These are phyloP conservation scores for Truncatella angustata DNA, from an alignment of 2,329 filamentous ascomycete species.

Conservation along the genomic window DNA sequence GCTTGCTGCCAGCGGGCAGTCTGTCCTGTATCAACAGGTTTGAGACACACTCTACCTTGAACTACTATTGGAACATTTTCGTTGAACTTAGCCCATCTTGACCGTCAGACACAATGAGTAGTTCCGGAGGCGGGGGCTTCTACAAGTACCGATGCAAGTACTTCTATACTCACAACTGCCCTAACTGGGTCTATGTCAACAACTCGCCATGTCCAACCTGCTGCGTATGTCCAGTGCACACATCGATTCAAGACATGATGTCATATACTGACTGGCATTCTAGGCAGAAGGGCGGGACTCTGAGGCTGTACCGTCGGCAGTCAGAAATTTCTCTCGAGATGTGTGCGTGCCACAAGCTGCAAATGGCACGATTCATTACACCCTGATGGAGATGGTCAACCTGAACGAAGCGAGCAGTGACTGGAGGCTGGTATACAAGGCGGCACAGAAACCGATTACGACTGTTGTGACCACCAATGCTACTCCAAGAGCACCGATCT, in stretches of 20 bases:
- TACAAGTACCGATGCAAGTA: conserved; percentile 57
- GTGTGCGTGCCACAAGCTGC: conserved; percentile 44
- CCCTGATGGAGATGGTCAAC: conserved; percentile 43
- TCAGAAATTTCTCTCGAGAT: conserved; percentile 34
- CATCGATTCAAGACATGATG: too few species aligned
- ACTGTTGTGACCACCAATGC: conserved; percentile 20
- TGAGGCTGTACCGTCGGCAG: conserved; percentile 29
- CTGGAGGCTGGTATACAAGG: conserved; percentile 36
- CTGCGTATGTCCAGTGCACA: conserved; percentile 37
- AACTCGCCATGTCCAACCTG: conserved; percentile 48
- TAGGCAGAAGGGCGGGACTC: conserved; percentile 51
- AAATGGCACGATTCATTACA: conserved; percentile 46
- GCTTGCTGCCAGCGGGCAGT: conserved; percentile 7
- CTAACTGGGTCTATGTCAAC: conserved; percentile 54
- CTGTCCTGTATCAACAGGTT: background rate
- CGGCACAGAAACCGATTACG: conserved; percentile 16
- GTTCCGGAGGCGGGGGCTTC: conserved; percentile 31
- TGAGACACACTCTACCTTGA: too few species aligned
- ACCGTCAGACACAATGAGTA: conserved; percentile 29
- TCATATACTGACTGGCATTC: background rate
- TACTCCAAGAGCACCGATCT: background rate
- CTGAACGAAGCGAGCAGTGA: conserved; percentile 34
- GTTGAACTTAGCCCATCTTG: background rate
- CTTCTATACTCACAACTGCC: conserved; percentile 50
- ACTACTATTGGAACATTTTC: background rate